Conservation (phyloP, 2,329 filamentous ascomycete species). For the Calonectria montana region DNA sequence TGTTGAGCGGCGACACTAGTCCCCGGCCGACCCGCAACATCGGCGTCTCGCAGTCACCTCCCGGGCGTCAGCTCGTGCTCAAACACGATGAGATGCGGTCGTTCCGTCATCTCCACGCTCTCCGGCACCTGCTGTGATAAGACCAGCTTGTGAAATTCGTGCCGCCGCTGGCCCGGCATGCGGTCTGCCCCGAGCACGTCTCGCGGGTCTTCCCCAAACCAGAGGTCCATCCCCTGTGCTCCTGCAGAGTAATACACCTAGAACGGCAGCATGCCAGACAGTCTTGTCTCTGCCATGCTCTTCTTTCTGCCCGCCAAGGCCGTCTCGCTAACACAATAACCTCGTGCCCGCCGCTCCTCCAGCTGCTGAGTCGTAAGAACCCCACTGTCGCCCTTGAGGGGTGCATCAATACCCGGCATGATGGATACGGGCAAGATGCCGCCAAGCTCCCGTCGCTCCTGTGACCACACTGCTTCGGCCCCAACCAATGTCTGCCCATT, state of each 20-base stretch:
- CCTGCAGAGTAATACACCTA: slow-evolving; percentile 40
- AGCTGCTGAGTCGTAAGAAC: slow-evolving; percentile 19
- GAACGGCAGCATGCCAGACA: slow-evolving; percentile 41
- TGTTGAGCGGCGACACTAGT: slow-evolving; percentile 30
- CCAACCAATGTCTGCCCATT: slow-evolving; percentile 40
- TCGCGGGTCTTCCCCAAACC: slow-evolving; percentile 42
- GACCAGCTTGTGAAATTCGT: slow-evolving; percentile 32
- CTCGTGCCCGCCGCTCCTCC: slow-evolving; percentile 13
- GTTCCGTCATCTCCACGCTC: slow-evolving; percentile 5
- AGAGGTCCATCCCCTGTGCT: slow-evolving; percentile 32
- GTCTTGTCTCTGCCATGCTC: slow-evolving; percentile 25
- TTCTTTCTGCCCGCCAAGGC: slow-evolving; percentile 30
- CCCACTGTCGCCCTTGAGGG: slow-evolving; percentile 17
- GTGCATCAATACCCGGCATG: slow-evolving; percentile 20
- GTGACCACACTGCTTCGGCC: slow-evolving; percentile 36
- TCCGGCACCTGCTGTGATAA: slow-evolving; percentile 12
- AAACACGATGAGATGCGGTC: slow-evolving; percentile 29
- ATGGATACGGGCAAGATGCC: slow-evolving; percentile 39
- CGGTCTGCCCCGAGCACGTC: slow-evolving; percentile 41
- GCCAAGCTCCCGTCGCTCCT: slow-evolving; percentile 37
- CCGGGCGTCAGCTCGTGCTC: slow-evolving; percentile 25
- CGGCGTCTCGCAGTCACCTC: slow-evolving; percentile 28
- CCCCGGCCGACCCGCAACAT: slow-evolving; percentile 22
- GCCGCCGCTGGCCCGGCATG: slow-evolving; percentile 42
- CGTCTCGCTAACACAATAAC: slow-evolving; percentile 32